Percentiles rank a stretch among this genome's conserved stretches.
These are phyloP conservation scores for carrot (Daucus carota) DNA, from an alignment of 129 eudicot genomes.

Conservation along the genomic window DNA sequence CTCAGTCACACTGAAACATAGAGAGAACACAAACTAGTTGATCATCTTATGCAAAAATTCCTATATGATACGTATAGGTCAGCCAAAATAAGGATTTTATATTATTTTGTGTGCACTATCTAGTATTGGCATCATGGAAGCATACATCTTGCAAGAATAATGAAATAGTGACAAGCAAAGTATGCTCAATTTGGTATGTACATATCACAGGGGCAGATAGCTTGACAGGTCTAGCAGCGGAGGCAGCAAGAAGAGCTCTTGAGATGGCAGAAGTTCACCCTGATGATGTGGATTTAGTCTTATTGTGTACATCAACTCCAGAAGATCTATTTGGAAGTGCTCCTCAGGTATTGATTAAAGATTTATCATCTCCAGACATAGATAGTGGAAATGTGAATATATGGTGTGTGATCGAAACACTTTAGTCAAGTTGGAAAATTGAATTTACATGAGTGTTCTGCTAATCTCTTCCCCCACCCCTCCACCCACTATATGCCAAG, in stretches of 20 bases:
- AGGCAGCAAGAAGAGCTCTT: slow-evolving; percentile 85
- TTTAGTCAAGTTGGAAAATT: not conserved
- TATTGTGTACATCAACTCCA: slow-evolving; percentile 87
- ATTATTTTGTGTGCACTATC: not conserved
- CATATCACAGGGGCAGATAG: slow-evolving; percentile 60
- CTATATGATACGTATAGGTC: not conserved
- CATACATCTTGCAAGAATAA: not conserved
- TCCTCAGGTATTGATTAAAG: slow-evolving; percentile 53
- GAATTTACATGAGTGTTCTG: not conserved
- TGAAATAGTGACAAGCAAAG: not conserved
- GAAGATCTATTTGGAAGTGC: slow-evolving; percentile 94
- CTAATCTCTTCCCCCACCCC: not conserved
- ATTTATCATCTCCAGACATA: not conserved
- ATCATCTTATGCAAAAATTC: not conserved
- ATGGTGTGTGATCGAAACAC: not conserved
- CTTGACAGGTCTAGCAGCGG: slow-evolving; percentile 57
- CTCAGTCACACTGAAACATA: not conserved
- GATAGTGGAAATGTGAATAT: not conserved
- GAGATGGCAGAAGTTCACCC: slow-evolving; percentile 84
- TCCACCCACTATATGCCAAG: not conserved
- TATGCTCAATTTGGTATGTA: not conserved
- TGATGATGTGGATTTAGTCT: slow-evolving; percentile 81
- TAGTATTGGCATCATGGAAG: not conserved
- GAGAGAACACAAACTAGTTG: too few relatives aligned
- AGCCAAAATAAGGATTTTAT: not conserved